Evolutionary conservation across 2,329 filamentous ascomycete species (phyloP), one percentile per base, ranked within the genome.

Genomic region (Pestalotiopsis sp.): DNA sequence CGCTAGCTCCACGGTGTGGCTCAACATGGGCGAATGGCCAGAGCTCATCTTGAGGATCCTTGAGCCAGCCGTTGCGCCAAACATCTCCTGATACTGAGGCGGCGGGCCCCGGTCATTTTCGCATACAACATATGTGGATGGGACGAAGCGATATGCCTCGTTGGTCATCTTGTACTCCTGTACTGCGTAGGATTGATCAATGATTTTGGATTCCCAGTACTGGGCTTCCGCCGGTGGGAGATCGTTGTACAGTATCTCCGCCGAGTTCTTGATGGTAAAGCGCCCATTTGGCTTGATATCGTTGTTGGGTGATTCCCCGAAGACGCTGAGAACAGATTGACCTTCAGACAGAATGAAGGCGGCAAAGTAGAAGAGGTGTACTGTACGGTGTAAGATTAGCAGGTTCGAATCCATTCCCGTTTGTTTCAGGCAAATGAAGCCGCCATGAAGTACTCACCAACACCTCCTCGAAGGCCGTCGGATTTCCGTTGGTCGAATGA

Each of bases 291-390:
- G 39, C 25, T 49, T 38, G 17, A 67, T 4, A 14, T 67, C 69
- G 25, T 67, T 61, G 23, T 67, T 65, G 27, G 69, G 63, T 4
- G 66, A 63, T 2, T 68, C 67, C n/a, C 69, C 67, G 20, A 70
- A 63, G 7, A 56, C 62, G 0, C 13, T 49, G 23, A 72, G 27
- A 13, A 76, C 67, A 2, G 74, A 74, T 27, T 74, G 69, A 12
- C 72, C 73, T 27, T 65, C 36, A 4, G 65, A 11, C 4, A 76
- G 63, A 7, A 76, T n/a, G 39, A 74, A 75, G 20, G 72, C 74
- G 41, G 71, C n/a, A 38, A 68, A 66, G 36, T 70, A 72, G 67
- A 76, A 72, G 1, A 75, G 61, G 23, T 71, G 70, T 13, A 69
- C 36, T 12, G 74, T 7, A 3, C 20, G 11, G 13, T 14, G 41